Percentiles rank a stretch among this genome's conserved stretches.
phyloP scores from a whole-genome alignment of 148 eudicot species.

The Talinum fruticosum region DNA sequence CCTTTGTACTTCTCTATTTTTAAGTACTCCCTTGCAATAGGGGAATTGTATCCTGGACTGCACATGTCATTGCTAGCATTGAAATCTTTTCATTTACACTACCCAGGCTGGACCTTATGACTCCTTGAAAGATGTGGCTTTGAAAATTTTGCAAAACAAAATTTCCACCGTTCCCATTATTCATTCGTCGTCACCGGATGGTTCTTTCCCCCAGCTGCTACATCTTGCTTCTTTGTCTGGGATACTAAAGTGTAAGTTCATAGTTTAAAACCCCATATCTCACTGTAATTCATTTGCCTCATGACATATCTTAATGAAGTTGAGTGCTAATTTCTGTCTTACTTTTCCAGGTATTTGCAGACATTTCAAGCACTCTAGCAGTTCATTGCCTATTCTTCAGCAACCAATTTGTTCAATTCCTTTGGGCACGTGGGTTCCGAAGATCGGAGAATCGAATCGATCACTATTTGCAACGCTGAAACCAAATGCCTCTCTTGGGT shows the following conservation, averaged over 20 bases:
- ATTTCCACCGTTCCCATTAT: slow-evolving; percentile 75
- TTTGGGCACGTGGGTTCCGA: slow-evolving; percentile 94
- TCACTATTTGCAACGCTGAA: slow-evolving; percentile 72
- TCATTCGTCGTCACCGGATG: slow-evolving; percentile 65
- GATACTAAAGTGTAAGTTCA: slow-evolving; percentile 70
- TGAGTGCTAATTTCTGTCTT: slow-evolving; percentile 14
- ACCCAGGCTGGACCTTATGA: slow-evolving; percentile 76
- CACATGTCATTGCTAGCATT: not conserved
- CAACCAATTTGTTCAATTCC: slow-evolving; percentile 77
- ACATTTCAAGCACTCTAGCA: slow-evolving; percentile 72
- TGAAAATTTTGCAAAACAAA: slow-evolving; percentile 66
- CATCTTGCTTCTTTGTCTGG: slow-evolving; percentile 84
- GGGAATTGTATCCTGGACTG: not conserved
- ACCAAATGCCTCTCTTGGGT: slow-evolving; percentile 69
- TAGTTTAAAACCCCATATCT: not conserved
- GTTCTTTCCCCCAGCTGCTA: slow-evolving; percentile 72
- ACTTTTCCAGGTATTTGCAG: slow-evolving; percentile 77
- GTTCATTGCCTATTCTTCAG: slow-evolving; percentile 84
- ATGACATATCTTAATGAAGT: slow-evolving; percentile 1
- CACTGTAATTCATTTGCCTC: not conserved
- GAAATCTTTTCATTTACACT: not conserved
- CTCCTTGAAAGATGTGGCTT: slow-evolving; percentile 70
- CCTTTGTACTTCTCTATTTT: not conserved
- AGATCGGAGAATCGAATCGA: slow-evolving; percentile 69
- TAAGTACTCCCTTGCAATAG: not conserved